A percentile compares a stretch with the other conserved stretches of the same genome.
phyloP scores from a whole-genome alignment of 2,329 filamentous ascomycete species.

The Dendrostoma leiphaemia region DNA sequence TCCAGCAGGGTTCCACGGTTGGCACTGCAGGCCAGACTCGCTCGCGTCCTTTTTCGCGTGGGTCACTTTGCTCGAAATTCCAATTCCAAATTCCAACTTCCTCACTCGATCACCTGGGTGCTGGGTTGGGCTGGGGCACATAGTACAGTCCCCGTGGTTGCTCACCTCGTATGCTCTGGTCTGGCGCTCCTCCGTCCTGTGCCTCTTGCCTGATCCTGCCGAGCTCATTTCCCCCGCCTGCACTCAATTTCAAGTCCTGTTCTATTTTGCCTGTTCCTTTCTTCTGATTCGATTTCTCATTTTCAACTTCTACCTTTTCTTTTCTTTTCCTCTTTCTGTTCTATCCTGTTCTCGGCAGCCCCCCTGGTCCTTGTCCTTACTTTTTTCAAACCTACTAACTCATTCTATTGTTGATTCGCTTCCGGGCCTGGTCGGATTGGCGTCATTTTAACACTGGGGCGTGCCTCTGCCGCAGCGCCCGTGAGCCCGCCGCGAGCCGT shows the following conservation, averaged over 20 bases:
- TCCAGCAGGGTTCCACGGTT: background rate
- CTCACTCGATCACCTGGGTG: background rate
- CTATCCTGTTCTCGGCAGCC: no score
- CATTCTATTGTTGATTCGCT: background rate
- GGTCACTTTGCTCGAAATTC: no score
- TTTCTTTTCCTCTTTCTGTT: background rate
- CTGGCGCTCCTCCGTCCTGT: background rate
- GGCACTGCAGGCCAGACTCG: no score
- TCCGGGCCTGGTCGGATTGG: background rate
- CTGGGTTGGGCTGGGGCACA: no score
- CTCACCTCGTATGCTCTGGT: no score
- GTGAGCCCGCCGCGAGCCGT: background rate
- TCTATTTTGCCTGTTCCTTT: background rate
- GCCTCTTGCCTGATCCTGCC: background rate
- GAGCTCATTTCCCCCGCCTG: constrained; percentile 1
- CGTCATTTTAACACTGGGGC: constrained; percentile 3
- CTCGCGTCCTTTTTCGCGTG: no score
- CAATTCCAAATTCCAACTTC: background rate
- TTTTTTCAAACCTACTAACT: no score
- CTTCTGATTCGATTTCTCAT: no score
- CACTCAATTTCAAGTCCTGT: background rate
- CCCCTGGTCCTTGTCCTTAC: background rate
- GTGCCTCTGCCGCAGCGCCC: background rate
- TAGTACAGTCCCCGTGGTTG: no score
- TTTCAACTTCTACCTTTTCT: background rate